Evolutionary conservation across 2,329 filamentous ascomycete species (phyloP).

Genomic region (Sarocladium oryzae): DNA sequence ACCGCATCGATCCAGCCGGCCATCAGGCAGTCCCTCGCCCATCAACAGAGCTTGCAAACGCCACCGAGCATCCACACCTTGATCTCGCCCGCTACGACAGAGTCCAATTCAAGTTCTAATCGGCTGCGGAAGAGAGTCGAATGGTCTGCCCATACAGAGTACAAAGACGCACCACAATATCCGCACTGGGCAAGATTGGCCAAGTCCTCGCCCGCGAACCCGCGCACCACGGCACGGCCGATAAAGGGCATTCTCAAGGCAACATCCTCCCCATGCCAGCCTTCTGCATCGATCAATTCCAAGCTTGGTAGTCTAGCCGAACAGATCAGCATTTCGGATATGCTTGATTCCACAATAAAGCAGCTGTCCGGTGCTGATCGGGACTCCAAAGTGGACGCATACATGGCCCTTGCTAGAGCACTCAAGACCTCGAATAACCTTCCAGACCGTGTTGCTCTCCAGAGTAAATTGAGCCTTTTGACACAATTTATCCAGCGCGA

Average conservation of each 20-base stretch:
- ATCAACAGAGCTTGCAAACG: constrained; percentile 32
- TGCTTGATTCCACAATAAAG: constrained; percentile 79
- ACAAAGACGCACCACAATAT: constrained; percentile 46
- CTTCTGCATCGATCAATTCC: constrained; percentile 34
- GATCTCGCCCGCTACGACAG: constrained; percentile 32
- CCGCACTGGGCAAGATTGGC: constrained; percentile 27
- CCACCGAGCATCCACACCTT: constrained; percentile 45
- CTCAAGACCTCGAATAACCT: constrained; percentile 78
- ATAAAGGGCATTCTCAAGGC: constrained; percentile 74
- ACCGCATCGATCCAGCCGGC: constrained; percentile 7
- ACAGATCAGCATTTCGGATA: constrained; percentile 59
- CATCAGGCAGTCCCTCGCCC: constrained; percentile 32
- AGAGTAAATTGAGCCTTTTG: constrained; percentile 69
- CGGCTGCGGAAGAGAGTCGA: constrained; percentile 48
- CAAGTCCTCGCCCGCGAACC: constrained; percentile 34
- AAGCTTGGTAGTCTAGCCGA: constrained; percentile 32
- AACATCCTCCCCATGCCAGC: constrained; percentile 39
- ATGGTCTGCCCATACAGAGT: constrained; percentile 51
- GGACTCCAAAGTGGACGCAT: constrained; percentile 74
- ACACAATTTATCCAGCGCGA: constrained; percentile 82
- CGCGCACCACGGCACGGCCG: constrained; percentile 35
- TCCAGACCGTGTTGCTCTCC: constrained; percentile 66
- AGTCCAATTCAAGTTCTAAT: constrained; percentile 36
- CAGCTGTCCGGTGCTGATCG: constrained; percentile 71
- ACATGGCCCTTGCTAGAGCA: constrained; percentile 69